Evolutionary conservation across 2,329 filamentous ascomycete species (phyloP).

Genomic region (Orbilia brochopaga): DNA sequence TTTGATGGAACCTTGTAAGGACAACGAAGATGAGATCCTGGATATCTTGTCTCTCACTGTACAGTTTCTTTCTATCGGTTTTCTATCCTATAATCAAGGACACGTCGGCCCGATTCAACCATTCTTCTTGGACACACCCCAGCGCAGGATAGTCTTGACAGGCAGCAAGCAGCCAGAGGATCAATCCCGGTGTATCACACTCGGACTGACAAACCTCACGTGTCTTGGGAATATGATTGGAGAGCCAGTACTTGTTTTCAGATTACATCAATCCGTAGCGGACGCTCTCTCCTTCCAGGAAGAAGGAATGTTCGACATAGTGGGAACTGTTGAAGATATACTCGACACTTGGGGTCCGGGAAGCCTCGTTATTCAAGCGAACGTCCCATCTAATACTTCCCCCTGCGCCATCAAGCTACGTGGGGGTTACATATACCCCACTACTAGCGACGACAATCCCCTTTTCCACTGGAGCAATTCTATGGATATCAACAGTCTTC

Average conservation of each 20-base stretch:
- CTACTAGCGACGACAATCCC: neutral
- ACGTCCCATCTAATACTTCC: no score
- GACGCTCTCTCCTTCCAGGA: neutral
- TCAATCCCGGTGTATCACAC: neutral
- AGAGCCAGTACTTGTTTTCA: constrained; percentile 7
- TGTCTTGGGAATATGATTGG: constrained; percentile 28
- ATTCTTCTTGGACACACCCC: constrained; percentile 26
- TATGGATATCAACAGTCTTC: neutral
- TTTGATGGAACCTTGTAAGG: neutral
- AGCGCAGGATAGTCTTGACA: constrained; percentile 8
- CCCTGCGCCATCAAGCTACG: constrained; percentile 13
- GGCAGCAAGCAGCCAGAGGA: neutral
- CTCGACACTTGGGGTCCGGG: constrained; percentile 31
- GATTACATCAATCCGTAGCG: neutral
- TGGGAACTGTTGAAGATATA: constrained; percentile 9
- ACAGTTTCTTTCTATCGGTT: constrained; percentile 16
- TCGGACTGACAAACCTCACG: constrained; percentile 10
- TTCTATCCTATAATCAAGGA: constrained; percentile 21
- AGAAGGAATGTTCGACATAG: constrained; percentile 6
- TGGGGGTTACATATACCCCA: constrained; percentile 13
- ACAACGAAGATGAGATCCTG: neutral
- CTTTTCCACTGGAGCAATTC: constrained; percentile 14
- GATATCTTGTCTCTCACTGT: constrained; percentile 2
- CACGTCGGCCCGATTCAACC: constrained; percentile 14
- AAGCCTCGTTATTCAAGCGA: constrained; percentile 3